These are phyloP conservation scores for Boletus reticuloceps DNA, from an alignment of 768 basidiomycete species.

Conservation along the genomic window DNA sequence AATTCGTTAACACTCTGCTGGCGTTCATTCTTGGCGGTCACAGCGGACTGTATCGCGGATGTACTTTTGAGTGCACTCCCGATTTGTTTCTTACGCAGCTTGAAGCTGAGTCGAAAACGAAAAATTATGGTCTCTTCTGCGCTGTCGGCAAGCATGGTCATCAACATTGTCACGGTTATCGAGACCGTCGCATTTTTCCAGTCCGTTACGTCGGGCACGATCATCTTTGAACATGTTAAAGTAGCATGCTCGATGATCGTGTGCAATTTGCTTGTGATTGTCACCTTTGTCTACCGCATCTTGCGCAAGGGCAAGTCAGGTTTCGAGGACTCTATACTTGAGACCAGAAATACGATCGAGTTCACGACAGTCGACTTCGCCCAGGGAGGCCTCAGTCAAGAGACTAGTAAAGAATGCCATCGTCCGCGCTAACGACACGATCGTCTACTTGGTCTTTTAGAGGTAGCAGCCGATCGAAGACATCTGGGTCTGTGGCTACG, in stretches of 20 bases:
- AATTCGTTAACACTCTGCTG: background rate
- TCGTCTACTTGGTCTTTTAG: slow-evolving; percentile 9
- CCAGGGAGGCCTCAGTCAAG: background rate
- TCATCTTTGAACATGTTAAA: slow-evolving; percentile 25
- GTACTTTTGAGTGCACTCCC: slow-evolving; percentile 21
- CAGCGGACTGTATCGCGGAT: slow-evolving; percentile 24
- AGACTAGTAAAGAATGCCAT: background rate
- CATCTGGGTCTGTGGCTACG: background rate
- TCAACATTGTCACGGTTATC: slow-evolving; percentile 18
- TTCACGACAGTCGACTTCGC: slow-evolving; percentile 15
- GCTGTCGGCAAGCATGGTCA: slow-evolving; percentile 22
- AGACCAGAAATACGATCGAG: background rate
- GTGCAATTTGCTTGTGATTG: slow-evolving; percentile 25
- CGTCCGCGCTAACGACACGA: background rate
- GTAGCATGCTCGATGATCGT: slow-evolving; percentile 17
- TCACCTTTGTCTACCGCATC: slow-evolving; percentile 18
- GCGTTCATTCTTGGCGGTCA: background rate
- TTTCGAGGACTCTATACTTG: background rate
- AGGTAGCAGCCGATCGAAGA: background rate
- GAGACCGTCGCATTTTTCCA: slow-evolving; percentile 8
- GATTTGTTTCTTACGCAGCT: slow-evolving; percentile 10
- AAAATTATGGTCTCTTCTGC: slow-evolving; percentile 17
- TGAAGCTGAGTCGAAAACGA: slow-evolving; percentile 14
- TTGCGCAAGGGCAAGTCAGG: background rate
- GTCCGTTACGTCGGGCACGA: slow-evolving; percentile 3